phyloP scores from a whole-genome alignment of 805 yeast species.

The Maudiozyma turicensis region DNA sequence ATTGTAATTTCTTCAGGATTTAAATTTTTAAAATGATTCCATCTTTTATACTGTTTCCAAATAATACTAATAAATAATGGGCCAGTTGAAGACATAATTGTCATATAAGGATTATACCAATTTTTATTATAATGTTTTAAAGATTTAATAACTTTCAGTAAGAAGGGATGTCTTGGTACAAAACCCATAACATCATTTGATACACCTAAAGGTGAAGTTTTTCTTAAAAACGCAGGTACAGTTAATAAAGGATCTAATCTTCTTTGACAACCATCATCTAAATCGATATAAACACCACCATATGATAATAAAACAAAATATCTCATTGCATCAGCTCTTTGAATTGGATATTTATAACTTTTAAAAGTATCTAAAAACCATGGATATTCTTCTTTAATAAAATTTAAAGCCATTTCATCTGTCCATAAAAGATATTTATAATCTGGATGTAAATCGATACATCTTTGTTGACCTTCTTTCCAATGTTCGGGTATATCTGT shows the following conservation, averaged over 20 bases:
- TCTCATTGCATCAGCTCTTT: slow-evolving; percentile 83
- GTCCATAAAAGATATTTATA: slow-evolving; percentile 86
- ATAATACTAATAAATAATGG: slow-evolving; percentile 76
- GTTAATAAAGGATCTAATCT: slow-evolving; percentile 68
- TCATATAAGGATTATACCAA: slow-evolving; percentile 78
- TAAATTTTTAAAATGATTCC: slow-evolving; percentile 36
- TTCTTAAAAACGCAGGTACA: slow-evolving; percentile 74
- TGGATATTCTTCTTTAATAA: slow-evolving; percentile 68
- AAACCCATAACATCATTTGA: slow-evolving; percentile 91
- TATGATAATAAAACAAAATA: slow-evolving; percentile 72
- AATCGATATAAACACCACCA: slow-evolving; percentile 84
- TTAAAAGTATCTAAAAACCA: slow-evolving; percentile 82
- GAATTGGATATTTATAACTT: slow-evolving; percentile 65
- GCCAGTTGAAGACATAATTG: slow-evolving; percentile 90
- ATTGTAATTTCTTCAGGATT: slow-evolving; percentile 25
- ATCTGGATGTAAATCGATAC: slow-evolving; percentile 73
- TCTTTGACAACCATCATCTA: slow-evolving; percentile 79
- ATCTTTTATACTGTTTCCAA: slow-evolving; percentile 77
- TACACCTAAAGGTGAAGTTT: slow-evolving; percentile 81
- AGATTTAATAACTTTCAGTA: slow-evolving; percentile 54
- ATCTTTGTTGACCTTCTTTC: slow-evolving; percentile 65
- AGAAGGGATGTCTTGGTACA: slow-evolving; percentile 78
- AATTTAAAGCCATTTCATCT: slow-evolving; percentile 69
- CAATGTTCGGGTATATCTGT: slow-evolving; percentile 68
- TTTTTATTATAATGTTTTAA: slow-evolving; percentile 54